Evolutionary conservation across 2,329 filamentous ascomycete genomes (phyloP), one percentile per base, ranked within the genome.

Genomic region (Fusarium chaquense): DNA sequence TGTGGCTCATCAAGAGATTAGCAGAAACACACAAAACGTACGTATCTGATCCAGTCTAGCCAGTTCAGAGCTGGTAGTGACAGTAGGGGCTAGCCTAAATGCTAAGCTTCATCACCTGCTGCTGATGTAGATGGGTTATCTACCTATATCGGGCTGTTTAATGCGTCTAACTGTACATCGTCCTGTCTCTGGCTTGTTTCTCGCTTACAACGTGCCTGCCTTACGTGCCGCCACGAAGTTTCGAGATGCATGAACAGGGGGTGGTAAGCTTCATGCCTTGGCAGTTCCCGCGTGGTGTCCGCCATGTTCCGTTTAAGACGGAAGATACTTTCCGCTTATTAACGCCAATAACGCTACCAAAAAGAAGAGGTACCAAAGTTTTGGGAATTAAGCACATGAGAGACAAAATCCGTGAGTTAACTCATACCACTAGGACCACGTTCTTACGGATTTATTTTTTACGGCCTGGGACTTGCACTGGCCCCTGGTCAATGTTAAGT

Each of bases 231-330:
- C 60, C 66, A 66, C 58, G 63, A 38, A 30, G 24, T 33, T 62
- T 46, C 38, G 38, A 40, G 40, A 57, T 44, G 40, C 44, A 66
- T 65, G 47, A 28, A 26, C 58, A 59, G 46, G 62, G 62, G 57
- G 33, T 67, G 41, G 13, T 9, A 52, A 50, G 45, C 44, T 63
- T 62, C 44, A 63, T 62, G 49, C 62, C 56, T 67, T 69, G 66
- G 56, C 38, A 66, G n/a, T 40, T 36, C 16, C 55, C 28, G 45
- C 33, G 24, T 47, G 33, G 26, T 44, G 38, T 45, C 58, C n/a
- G 43, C 53, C 16, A 51, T 49, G 36, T 45, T 64, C 67, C 67
- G 62, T 70, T 70, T 67, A 32, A 63, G 30, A 67, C 58, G 62
- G 62, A 63, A 32, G 22, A 47, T 28, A 47, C 30, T 35, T 61